Conservation (phyloP, 2,329 filamentous ascomycete genomes). For the Neurospora sp. region DNA sequence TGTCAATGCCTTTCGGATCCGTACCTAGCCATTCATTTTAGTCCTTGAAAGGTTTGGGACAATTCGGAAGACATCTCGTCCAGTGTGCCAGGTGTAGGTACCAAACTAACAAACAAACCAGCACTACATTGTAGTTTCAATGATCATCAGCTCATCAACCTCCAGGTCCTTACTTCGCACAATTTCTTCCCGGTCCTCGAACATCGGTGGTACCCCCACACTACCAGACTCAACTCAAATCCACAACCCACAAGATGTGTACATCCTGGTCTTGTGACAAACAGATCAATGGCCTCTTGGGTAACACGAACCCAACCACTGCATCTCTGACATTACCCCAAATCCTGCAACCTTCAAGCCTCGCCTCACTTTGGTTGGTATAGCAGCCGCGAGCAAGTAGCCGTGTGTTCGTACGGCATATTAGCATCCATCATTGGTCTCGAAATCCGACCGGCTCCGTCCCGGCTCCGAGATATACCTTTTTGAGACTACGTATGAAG, state of each 20-base stretch:
- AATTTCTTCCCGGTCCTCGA: neutral
- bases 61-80: too few relatives aligned
- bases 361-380: neutral
- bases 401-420: neutral
- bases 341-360: neutral
- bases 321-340: neutral
- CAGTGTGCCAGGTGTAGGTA: too few relatives aligned
- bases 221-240: neutral
- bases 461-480: neutral
- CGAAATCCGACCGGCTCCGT: neutral
- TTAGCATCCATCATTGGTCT: neutral
- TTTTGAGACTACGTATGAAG: neutral
- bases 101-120: too few relatives aligned
- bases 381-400: neutral
- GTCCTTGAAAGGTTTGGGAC: too few relatives aligned
- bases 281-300: neutral
- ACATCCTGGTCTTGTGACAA: neutral
- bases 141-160: neutral
- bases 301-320: neutral
- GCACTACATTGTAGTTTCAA: too few relatives aligned
- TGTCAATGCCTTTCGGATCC: too few relatives aligned
- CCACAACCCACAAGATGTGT: neutral
- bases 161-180: neutral
- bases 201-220: neutral
- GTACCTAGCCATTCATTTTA: too few relatives aligned